Evolutionary conservation across 75 land plant species (phyloP), one percentile per base, ranked within the genome.

Genomic region (Larix kaempferi): DNA sequence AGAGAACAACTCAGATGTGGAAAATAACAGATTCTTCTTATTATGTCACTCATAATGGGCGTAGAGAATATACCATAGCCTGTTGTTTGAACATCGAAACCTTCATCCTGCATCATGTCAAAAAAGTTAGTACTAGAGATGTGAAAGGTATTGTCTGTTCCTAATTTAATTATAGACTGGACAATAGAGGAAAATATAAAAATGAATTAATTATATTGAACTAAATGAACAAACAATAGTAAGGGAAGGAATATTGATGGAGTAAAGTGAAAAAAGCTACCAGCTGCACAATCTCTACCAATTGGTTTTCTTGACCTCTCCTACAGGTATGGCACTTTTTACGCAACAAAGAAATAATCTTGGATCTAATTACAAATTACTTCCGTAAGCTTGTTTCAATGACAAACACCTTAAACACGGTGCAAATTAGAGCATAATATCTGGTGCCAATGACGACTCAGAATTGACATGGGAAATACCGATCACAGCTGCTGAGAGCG

Each of bases 41-140:
- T 7, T 33, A 14, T 14, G 19, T 62, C 33, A 55, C 55, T 58
- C n/a, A 22, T 27, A 74, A 54, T 54, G 59, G 21, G 29, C 73
- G 22, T 22, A 22, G 26, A 74, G 71, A 33, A 66, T 88, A 65
- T 89, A 93, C 98, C 98, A 78, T 95, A 93, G 77, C 96, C 98
- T 55, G 86, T 76, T 60, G 96, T 93, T 76, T 95, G 98, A 57
- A 95, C 96, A 91, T 95, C 98, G 80, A 93, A 95, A 7, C 98
- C 96, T 80, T 93, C 98, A 76, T 93, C 98, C 98, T 95, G 76
- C 41, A 71, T 65, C 49, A 69, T 2, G 21, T n/a, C 72, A 19
- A 27, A 25, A 72, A 73, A 55, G 11, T 16, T n/a, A 56, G n/a
- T 23, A 44, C 23, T 2, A 67, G 72, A 39, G 39, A n/a, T 37